Evolutionary conservation across 2,329 filamentous ascomycete species (phyloP).

Genomic region (Aspergillus versicolor): DNA sequence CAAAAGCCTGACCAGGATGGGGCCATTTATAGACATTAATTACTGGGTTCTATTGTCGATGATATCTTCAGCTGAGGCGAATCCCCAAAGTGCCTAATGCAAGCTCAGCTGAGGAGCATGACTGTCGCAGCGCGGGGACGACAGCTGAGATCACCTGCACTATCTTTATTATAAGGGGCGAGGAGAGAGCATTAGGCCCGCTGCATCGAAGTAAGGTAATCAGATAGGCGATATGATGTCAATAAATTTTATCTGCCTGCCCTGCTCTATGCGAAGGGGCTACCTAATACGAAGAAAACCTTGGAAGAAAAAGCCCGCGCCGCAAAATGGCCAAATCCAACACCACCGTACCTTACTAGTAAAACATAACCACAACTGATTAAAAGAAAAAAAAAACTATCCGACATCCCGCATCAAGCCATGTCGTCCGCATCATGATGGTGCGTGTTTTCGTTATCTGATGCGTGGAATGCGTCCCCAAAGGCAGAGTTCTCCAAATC

Average conservation of each 20-base stretch:
- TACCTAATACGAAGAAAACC: background rate
- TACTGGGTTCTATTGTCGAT: background rate
- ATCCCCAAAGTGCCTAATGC: background rate
- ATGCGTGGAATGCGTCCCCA: constrained; percentile 74
- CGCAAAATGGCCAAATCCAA: constrained; percentile 13
- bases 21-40: background rate
- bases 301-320: constrained; percentile 11
- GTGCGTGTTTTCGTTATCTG: constrained; percentile 47
- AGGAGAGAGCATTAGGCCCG: background rate
- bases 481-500: constrained; percentile 79
- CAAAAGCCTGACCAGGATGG: background rate
- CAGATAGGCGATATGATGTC: background rate
- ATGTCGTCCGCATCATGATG: constrained; percentile 43
- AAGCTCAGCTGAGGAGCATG: background rate
- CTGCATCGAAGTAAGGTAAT: background rate
- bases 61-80: constrained; percentile 1
- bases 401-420: constrained; percentile 22
- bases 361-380: constrained; percentile 16
- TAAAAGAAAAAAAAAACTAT: constrained; percentile 5
- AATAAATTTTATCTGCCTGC: constrained; percentile 1
- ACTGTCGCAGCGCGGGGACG: background rate
- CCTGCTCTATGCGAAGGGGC: background rate
- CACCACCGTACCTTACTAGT: constrained; percentile 13
- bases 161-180: background rate
- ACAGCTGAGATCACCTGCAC: background rate